These are phyloP conservation scores for Colletotrichum spinosum DNA, from an alignment of 2,329 filamentous ascomycete species.

Conservation along the genomic window DNA sequence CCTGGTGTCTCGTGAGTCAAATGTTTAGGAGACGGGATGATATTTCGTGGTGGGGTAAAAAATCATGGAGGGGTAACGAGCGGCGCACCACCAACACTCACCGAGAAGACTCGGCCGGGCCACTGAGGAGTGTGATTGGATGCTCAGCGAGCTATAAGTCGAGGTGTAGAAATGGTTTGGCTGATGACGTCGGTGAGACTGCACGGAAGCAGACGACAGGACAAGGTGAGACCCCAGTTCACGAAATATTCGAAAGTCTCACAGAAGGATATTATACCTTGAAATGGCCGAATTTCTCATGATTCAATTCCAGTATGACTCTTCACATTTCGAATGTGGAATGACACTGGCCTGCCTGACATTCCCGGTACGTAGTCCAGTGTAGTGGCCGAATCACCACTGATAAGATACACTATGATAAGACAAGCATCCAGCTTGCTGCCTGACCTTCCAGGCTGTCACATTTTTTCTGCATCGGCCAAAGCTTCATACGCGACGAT, in stretches of 20 bases:
- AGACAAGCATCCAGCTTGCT: not conserved
- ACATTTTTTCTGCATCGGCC: conserved; percentile 34
- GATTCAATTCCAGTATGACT: conserved; percentile 3
- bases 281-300: too few relatives aligned
- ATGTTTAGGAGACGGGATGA: conserved; percentile 30
- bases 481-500: conserved; percentile 29
- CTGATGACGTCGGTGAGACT: not conserved
- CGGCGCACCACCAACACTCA: conserved; percentile 11
- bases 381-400: conserved; percentile 3
- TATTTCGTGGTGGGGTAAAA: conserved; percentile 38
- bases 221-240: too few relatives aligned
- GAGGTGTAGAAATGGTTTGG: not conserved
- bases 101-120: conserved; percentile 21
- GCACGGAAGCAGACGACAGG: not conserved
- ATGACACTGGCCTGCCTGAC: not conserved
- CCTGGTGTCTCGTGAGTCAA: conserved; percentile 39
- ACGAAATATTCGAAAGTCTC: too few relatives aligned
- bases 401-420: conserved; percentile 25
- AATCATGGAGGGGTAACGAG: conserved; percentile 37
- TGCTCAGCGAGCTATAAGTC: not conserved
- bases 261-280: too few relatives aligned
- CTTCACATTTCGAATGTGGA: not conserved
- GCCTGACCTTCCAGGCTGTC: conserved; percentile 23
- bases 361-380: conserved; percentile 10
- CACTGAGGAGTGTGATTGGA: conserved; percentile 12